Evolutionary conservation across 805 yeast species (phyloP).

Genomic region (Kodamaea fukazawae): DNA sequence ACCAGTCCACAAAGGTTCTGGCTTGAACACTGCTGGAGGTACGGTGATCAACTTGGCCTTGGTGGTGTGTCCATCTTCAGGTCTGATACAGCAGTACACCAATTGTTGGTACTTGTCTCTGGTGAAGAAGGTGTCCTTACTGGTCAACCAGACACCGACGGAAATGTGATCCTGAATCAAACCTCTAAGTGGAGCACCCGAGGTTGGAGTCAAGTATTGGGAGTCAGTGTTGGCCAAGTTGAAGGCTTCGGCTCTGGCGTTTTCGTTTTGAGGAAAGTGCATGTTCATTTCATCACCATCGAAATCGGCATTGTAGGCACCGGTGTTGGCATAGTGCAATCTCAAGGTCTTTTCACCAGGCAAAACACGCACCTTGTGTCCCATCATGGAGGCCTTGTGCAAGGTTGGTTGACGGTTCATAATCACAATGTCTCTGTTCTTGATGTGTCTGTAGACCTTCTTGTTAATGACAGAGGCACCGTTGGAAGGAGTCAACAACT

Average conservation of each 20-base stretch:
- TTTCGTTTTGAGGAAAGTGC: slow-evolving; percentile 98
- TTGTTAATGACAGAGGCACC: slow-evolving; percentile 71
- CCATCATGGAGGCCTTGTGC: slow-evolving; percentile 99
- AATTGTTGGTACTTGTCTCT: slow-evolving; percentile 92
- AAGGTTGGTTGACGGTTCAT: slow-evolving; percentile 99
- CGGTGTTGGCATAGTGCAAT: slow-evolving; percentile 97
- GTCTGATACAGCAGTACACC: slow-evolving; percentile 89
- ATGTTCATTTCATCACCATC: slow-evolving; percentile 99
- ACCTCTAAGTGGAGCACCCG: slow-evolving; percentile 98
- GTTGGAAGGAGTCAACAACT: slow-evolving; percentile 80
- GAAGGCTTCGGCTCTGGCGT: slow-evolving; percentile 94
- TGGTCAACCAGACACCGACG: slow-evolving; percentile 98
- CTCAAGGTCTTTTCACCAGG: slow-evolving; percentile 97
- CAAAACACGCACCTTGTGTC: slow-evolving; percentile 93
- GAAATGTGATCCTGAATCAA: slow-evolving; percentile 97
- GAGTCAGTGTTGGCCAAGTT: slow-evolving; percentile 95
- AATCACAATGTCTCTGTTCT: slow-evolving; percentile 89
- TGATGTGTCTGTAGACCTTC: slow-evolving; percentile 91
- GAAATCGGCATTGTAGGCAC: slow-evolving; percentile 98
- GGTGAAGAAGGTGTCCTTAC: slow-evolving; percentile 85
- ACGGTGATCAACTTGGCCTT: slow-evolving; percentile 66
- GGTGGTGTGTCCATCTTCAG: slow-evolving; percentile 96
- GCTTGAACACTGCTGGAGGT: slow-evolving; percentile 87
- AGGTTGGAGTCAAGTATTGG: slow-evolving; percentile 96
- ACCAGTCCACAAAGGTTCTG: slow-evolving; percentile 94